These are phyloP conservation scores for Trypethelium eluteriae DNA, from an alignment of 495 filamentous ascomycete genomes.

Conservation along the genomic window DNA sequence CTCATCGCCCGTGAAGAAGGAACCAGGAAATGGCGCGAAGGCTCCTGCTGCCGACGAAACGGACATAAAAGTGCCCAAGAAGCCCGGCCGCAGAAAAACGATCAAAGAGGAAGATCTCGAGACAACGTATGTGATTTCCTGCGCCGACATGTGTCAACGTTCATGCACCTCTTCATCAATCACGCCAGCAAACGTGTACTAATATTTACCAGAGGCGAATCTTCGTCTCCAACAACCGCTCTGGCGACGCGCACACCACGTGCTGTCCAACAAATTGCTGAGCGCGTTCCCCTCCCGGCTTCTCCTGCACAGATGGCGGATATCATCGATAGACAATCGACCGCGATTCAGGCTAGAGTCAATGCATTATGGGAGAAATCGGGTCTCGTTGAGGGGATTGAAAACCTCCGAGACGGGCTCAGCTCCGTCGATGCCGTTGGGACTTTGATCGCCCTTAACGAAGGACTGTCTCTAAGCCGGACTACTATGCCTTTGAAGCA, in stretches of 20 bases:
- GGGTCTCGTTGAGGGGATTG: constrained; percentile 49
- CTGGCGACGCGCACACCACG: constrained; percentile 47
- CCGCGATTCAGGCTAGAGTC: constrained; percentile 50
- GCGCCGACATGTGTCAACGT: not conserved
- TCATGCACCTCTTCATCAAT: too few species aligned
- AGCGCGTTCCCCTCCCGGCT: constrained; percentile 60
- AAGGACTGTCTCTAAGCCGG: constrained; percentile 53
- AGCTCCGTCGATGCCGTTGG: constrained; percentile 49
- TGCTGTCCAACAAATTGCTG: constrained; percentile 46
- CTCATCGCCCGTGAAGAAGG: constrained; percentile 73
- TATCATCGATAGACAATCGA: constrained; percentile 66
- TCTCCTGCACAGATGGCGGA: constrained; percentile 80
- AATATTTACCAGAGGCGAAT: not conserved
- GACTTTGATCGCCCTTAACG: constrained; percentile 45
- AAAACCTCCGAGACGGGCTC: constrained; percentile 36
- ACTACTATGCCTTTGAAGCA: constrained; percentile 60
- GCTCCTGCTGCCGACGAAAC: constrained; percentile 31
- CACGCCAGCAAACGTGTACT: constrained; percentile 1
- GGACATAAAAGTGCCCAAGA: constrained; percentile 37
- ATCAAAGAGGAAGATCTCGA: constrained; percentile 40
- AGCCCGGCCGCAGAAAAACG: constrained; percentile 34
- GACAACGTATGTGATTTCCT: constrained; percentile 37
- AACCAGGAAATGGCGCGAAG: constrained; percentile 35
- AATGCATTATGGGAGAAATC: constrained; percentile 40
- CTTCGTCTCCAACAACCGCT: constrained; percentile 23